Evolutionary conservation across 768 basidiomycete genomes (phyloP).

Genomic region (Leccinum subgranulosum): DNA sequence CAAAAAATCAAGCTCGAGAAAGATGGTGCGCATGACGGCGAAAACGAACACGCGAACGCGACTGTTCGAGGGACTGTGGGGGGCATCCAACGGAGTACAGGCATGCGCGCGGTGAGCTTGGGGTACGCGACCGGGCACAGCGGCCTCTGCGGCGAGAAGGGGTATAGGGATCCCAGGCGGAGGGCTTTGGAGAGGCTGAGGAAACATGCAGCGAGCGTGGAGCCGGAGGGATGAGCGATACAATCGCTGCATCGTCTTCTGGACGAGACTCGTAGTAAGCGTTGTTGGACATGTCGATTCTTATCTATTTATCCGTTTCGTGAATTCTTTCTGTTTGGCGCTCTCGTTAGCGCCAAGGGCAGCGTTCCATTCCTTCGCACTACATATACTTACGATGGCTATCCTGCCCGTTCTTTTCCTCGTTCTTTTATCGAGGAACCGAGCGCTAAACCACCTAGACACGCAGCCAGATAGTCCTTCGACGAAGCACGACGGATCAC

Average conservation of each 20-base stretch:
- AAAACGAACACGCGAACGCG: neutral
- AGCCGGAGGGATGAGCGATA: slow-evolving; percentile 9
- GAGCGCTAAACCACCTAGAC: no score
- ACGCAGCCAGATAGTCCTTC: no score
- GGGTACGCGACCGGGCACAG: slow-evolving; percentile 20
- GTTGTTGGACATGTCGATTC: neutral
- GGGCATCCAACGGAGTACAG: slow-evolving; percentile 14
- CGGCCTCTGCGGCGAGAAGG: neutral
- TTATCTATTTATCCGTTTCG: neutral
- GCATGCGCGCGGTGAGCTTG: slow-evolving; percentile 27
- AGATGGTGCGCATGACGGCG: slow-evolving; percentile 2
- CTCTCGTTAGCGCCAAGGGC: neutral
- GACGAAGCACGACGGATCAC: no score
- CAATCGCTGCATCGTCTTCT: neutral
- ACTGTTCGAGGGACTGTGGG: neutral
- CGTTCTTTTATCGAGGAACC: no score
- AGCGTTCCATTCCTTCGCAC: neutral
- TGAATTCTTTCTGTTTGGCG: neutral
- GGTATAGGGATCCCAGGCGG: slow-evolving; percentile 21
- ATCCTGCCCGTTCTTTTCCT: neutral
- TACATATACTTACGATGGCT: neutral
- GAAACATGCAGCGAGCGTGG: slow-evolving; percentile 19
- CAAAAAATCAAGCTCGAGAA: neutral
- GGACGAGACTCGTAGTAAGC: neutral
- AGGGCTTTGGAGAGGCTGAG: slow-evolving; percentile 19